Evolutionary conservation across 2,329 filamentous ascomycete species (phyloP).

Genomic region (Paraphaeosphaeria minitans): DNA sequence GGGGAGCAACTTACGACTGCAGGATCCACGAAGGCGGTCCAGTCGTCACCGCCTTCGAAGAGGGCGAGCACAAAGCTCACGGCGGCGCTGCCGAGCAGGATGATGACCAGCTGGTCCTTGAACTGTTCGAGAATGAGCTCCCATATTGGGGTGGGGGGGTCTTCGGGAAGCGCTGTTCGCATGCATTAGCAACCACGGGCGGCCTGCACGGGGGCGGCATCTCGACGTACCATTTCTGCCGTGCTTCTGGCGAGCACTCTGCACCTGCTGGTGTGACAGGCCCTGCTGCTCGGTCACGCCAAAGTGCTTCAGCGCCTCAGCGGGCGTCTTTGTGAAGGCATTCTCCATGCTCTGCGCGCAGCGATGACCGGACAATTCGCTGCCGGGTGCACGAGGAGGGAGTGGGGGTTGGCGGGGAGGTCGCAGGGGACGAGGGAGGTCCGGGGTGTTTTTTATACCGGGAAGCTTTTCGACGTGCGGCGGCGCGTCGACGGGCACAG

Average conservation of each 20-base stretch:
- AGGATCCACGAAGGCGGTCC: conserved; percentile 97
- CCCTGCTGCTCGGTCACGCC: conserved; percentile 57
- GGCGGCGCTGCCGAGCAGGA: conserved; percentile 87
- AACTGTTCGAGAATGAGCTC: conserved; percentile 97
- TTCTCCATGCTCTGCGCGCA: conserved; percentile 55
- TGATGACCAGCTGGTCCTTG: conserved; percentile 97
- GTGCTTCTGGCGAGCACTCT: conserved; percentile 53
- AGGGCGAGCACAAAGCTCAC: conserved; percentile 93
- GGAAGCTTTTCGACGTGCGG: background rate
- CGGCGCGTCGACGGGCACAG: conserved; percentile 5
- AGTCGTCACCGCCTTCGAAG: conserved; percentile 90
- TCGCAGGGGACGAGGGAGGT: background rate
- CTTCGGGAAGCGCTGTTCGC: conserved; percentile 72
- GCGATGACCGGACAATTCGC: background rate
- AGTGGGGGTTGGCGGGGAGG: background rate
- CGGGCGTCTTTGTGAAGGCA: conserved; percentile 56
- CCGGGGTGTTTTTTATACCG: conserved; percentile 14
- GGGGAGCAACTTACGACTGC: conserved; percentile 72
- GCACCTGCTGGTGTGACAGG: conserved; percentile 56
- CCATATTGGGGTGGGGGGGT: conserved; percentile 95
- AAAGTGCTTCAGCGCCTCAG: conserved; percentile 59
- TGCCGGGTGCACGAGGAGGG: background rate
- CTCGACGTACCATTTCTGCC: conserved; percentile 58
- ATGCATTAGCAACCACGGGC: conserved; percentile 14
- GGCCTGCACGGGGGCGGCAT: background rate